Base-by-base conservation (phyloP, 345 rosid species). In the Moricandia moricandioides region DNA sequence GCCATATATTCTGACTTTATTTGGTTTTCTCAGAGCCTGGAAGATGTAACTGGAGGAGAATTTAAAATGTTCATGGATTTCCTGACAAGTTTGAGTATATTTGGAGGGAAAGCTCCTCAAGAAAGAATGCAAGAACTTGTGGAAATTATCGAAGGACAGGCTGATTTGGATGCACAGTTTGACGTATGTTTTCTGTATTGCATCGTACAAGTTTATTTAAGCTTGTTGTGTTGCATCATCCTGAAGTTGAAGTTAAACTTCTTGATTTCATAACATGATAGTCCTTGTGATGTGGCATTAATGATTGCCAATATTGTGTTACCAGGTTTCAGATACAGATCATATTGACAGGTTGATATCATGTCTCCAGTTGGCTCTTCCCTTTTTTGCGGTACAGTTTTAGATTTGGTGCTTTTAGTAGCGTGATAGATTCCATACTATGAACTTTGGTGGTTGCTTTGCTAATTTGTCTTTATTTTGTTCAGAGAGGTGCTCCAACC, bases 1-100 rank as follows among this genome's bases (percentile, higher is more conserved):
- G 21, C 34, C 71, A 27, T 49, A 57, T 9, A 54, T 51, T 47
- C 55, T 58, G 55, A 71, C 65, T 61, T 29, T 17, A 11, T 39
- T 3, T 69, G 55, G 33, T 67, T 39, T 54, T 81, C 64, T 65
- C 86, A 96, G 99, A 86, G 99, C 77, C 83, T 91, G 75, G 91
- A 82, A 84, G 99, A 92, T 86, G 98, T 96, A 76, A 92, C 98
- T 62, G 99, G 96, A 78, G 90, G 89, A 14, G 99, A 96, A 62
- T 96, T 96, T 77, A 91, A 87, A 81, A 96, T 96, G 99, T 96
- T 96, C 75, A 89, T 92, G 95, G 99, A 96, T 80, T 96, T 96
- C 85, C 79, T 96, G 71, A 92, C 85, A 82, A 83, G 86, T 78
- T 86, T 96, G 80, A 89, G 82, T 81, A 85, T 96, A 76, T 96